These are phyloP conservation scores for Salix brachista DNA, from an alignment of 345 rosid species.

Conservation along the genomic window DNA sequence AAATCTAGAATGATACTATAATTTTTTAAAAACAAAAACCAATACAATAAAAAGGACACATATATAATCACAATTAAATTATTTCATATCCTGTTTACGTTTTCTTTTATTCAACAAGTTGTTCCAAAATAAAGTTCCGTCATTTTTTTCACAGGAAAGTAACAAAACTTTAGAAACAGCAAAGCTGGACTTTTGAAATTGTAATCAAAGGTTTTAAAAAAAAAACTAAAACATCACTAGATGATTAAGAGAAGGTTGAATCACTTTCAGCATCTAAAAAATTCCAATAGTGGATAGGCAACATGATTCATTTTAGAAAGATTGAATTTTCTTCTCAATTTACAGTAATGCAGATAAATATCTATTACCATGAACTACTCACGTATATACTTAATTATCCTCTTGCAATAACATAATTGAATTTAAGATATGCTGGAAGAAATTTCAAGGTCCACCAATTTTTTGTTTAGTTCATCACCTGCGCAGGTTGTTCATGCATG, in stretches of 20 bases:
- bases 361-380: background rate
- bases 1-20: background rate
- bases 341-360: background rate
- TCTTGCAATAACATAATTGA: background rate
- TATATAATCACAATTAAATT: background rate
- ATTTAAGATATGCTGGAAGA: background rate
- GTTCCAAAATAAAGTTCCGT: background rate
- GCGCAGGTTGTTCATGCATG: conserved; percentile 26
- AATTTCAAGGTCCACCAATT: background rate
- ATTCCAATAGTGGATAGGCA: background rate
- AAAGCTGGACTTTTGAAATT: background rate
- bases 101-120: background rate
- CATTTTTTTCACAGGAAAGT: background rate
- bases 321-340: background rate
- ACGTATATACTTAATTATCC: background rate
- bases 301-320: background rate
- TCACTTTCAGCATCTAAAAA: background rate
- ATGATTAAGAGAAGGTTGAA: background rate
- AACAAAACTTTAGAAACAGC: background rate
- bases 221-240: background rate
- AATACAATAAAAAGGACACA: background rate
- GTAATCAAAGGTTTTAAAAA: background rate
- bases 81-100: background rate
- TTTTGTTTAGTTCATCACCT: conserved; percentile 29
- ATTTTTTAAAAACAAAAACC: background rate